Evolutionary conservation across 2,329 filamentous ascomycete species (phyloP).

Genomic region (Cyclaneusma minus): DNA sequence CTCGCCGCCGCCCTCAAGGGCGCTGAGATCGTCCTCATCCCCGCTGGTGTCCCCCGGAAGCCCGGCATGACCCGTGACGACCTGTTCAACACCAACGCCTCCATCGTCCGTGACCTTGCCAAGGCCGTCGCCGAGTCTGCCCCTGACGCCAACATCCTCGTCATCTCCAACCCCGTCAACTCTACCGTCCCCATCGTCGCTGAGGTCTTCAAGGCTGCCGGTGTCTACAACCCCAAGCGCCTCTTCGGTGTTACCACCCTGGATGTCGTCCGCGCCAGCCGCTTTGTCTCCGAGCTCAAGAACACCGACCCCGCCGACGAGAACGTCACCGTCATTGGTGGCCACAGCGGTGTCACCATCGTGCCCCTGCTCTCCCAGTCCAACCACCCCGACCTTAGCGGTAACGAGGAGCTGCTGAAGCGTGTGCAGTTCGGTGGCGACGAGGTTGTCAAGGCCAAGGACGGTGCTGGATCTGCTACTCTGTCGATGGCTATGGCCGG

Average conservation of each 20-base stretch:
- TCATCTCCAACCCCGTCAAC: constrained; percentile 99
- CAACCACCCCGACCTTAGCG: constrained; percentile 67
- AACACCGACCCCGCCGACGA: constrained; percentile 77
- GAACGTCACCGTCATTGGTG: constrained; percentile 91
- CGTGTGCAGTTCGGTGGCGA: constrained; percentile 98
- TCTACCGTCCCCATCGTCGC: constrained; percentile 95
- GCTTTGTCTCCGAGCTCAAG: constrained; percentile 96
- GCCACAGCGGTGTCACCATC: constrained; percentile 96
- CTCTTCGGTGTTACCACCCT: constrained; percentile 99
- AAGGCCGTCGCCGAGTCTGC: constrained; percentile 81
- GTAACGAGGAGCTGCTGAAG: constrained; percentile 59
- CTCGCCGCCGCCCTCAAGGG: constrained; percentile 70
- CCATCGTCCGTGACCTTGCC: constrained; percentile 95
- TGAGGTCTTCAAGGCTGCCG: constrained; percentile 88
- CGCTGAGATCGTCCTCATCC: constrained; percentile 90
- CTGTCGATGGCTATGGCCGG: constrained; percentile 98
- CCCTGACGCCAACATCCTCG: constrained; percentile 86
- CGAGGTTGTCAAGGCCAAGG: constrained; percentile 98
- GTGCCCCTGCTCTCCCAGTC: constrained; percentile 95
- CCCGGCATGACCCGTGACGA: constrained; percentile 99
- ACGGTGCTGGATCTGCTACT: constrained; percentile 89
- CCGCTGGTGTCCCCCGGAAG: constrained; percentile 96
- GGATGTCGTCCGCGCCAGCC: constrained; percentile 91
- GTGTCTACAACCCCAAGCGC: constrained; percentile 98
- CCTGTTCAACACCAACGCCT: constrained; percentile 99